Evolutionary conservation across 495 filamentous ascomycete species (phyloP).

Genomic region (Hypoxylon crocopeplum): DNA sequence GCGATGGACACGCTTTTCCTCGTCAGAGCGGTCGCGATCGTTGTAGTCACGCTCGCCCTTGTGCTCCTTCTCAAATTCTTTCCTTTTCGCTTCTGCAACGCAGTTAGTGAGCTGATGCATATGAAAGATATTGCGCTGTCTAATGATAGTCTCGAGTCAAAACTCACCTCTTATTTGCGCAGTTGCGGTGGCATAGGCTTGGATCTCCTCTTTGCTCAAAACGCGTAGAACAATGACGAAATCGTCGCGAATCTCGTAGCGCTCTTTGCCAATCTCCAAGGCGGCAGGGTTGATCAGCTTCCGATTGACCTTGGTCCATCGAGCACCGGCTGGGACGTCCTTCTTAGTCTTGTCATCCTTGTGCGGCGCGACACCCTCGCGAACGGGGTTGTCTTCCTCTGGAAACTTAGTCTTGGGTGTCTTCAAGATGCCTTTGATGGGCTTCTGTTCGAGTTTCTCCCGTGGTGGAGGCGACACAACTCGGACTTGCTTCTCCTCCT

Average conservation of each 20-base stretch:
- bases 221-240: constrained; percentile 87
- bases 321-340: constrained; percentile 75
- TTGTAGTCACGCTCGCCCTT: constrained; percentile 34
- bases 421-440: constrained; percentile 76
- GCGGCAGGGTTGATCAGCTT: constrained; percentile 84
- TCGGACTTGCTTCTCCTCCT: constrained; percentile 55
- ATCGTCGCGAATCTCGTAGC: constrained; percentile 80
- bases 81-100: constrained; percentile 44
- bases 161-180: constrained; percentile 75
- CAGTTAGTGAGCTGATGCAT: constrained; percentile 1
- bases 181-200: constrained; percentile 77
- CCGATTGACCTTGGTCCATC: constrained; percentile 90
- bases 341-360: constrained; percentile 77
- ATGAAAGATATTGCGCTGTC: constrained; percentile 1
- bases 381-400: constrained; percentile 75
- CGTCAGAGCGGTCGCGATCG: constrained; percentile 40
- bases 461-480: constrained; percentile 63
- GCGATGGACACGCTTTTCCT: constrained; percentile 38
- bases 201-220: constrained; percentile 80
- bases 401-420: constrained; percentile 77
- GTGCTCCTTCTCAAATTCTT: constrained; percentile 44
- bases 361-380: constrained; percentile 87
- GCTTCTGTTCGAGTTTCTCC: constrained; percentile 50
- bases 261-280: constrained; percentile 75
- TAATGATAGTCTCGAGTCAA: constrained; percentile 1